Percentiles rank a stretch among this genome's conserved stretches.
These are phyloP conservation scores for Erodium trifolium DNA, from an alignment of 441 rosid species.

Conservation along the genomic window DNA sequence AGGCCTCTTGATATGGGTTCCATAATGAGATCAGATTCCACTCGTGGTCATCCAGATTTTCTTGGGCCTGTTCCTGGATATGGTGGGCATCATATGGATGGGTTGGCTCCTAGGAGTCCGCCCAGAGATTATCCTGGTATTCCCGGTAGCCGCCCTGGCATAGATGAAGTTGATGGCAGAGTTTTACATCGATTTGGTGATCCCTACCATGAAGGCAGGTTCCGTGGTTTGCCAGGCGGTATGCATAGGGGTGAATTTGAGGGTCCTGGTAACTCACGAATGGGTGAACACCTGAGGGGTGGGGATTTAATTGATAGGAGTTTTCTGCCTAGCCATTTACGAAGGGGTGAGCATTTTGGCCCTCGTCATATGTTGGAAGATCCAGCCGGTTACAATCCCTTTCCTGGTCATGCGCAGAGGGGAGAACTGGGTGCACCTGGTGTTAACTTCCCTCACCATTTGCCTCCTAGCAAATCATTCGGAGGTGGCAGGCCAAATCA, in stretches of 20 bases:
- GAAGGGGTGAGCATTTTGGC: slow-evolving; percentile 49
- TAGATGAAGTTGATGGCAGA: slow-evolving; percentile 37
- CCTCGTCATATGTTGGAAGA: slow-evolving; percentile 37
- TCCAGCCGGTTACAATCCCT: slow-evolving; percentile 36
- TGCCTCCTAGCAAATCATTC: slow-evolving; percentile 13
- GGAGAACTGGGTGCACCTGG: slow-evolving; percentile 33
- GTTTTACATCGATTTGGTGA: slow-evolving; percentile 29
- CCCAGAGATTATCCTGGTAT: slow-evolving; percentile 38
- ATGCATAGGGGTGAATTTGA: slow-evolving; percentile 48
- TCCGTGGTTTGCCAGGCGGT: slow-evolving; percentile 34
- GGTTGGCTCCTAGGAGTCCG: slow-evolving; percentile 46
- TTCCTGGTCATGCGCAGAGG: slow-evolving; percentile 34
- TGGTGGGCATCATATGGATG: slow-evolving; percentile 36
- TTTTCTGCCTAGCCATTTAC: slow-evolving; percentile 34
- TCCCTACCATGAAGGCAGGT: slow-evolving; percentile 37
- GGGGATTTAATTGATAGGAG: slow-evolving; percentile 35
- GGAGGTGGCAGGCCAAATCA: slow-evolving; percentile 22
- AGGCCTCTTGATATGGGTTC: slow-evolving; percentile 38
- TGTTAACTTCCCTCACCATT: slow-evolving; percentile 16
- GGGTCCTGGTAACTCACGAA: slow-evolving; percentile 33
- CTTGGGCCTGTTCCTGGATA: slow-evolving; percentile 35
- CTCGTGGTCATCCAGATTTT: slow-evolving; percentile 29
- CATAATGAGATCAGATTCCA: slow-evolving; percentile 33
- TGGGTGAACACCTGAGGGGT: slow-evolving; percentile 30
- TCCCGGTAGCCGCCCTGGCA: slow-evolving; percentile 18